Conservation (phyloP, 2,329 filamentous ascomycete genomes). For the Penicillium freii region DNA sequence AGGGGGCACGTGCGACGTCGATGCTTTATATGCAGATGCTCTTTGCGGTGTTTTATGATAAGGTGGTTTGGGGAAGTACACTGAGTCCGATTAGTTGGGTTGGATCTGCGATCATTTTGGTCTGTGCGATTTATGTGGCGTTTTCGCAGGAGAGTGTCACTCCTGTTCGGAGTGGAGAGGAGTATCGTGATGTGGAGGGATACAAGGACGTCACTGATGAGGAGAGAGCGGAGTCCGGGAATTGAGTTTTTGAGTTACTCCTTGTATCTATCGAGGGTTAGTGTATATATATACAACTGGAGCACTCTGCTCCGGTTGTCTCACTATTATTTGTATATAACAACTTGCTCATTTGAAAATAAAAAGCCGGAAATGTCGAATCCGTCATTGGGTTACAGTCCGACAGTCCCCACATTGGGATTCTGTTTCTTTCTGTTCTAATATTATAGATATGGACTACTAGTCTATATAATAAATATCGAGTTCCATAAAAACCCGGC, state of each 20-base stretch:
- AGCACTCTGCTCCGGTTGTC: not conserved
- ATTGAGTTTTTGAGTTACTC: slow-evolving; percentile 14
- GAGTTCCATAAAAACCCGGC: slow-evolving; percentile 4
- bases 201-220: slow-evolving; percentile 8
- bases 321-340: too few species aligned
- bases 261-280: too few species aligned
- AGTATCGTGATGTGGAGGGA: slow-evolving; percentile 5
- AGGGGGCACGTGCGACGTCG: slow-evolving; percentile 56
- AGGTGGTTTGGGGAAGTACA: slow-evolving; percentile 60
- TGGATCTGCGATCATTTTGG: slow-evolving; percentile 64
- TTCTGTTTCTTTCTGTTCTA: not conserved
- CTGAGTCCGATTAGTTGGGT: slow-evolving; percentile 58
- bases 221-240: not conserved
- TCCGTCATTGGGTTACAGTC: slow-evolving; percentile 30
- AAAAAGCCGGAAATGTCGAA: not conserved
- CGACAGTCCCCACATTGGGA: not conserved
- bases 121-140: slow-evolving; percentile 64
- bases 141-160: slow-evolving; percentile 36
- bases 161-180: not conserved
- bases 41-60: slow-evolving; percentile 65
- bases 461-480: not conserved
- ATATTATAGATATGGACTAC: not conserved
- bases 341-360: too few species aligned
- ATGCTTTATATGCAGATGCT: slow-evolving; percentile 71
- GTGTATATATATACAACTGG: not conserved